A percentile compares a stretch with the other conserved stretches of the same genome.
Evolutionary conservation across 192 early-diverging fungal genomes (phyloP).

Genomic region (Geranomyces michiganensis): DNA sequence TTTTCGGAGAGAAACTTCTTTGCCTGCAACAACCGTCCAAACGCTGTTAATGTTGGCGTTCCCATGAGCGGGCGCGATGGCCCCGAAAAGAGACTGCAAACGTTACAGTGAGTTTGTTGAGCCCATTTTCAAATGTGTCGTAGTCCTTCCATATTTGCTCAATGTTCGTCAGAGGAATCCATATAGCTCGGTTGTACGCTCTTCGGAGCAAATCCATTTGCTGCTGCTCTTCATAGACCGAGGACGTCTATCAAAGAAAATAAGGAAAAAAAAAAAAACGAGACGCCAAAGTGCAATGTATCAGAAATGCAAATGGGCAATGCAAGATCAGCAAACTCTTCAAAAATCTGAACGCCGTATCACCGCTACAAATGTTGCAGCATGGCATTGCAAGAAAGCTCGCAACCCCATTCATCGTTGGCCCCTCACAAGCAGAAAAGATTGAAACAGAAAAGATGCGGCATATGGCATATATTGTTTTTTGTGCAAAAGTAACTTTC

Average conservation of each 20-base stretch:
- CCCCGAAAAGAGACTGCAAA: constrained; percentile 4
- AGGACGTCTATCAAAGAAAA: constrained; percentile 46
- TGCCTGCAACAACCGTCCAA: constrained; percentile 52
- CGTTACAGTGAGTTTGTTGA: constrained; percentile 80
- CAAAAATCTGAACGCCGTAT: too few species aligned
- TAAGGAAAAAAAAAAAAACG: neutral
- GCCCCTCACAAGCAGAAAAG: neutral
- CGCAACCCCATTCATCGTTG: too few species aligned
- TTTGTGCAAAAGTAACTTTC: neutral
- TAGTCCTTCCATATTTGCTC: constrained; percentile 96
- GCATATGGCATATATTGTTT: neutral
- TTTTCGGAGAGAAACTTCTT: constrained; percentile 86
- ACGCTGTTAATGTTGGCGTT: too few species aligned
- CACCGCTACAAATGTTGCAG: too few species aligned
- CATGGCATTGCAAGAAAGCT: too few species aligned
- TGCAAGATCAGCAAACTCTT: too few species aligned
- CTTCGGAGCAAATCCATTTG: constrained; percentile 84
- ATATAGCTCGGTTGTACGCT: constrained; percentile 83
- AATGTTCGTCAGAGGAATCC: constrained; percentile 83
- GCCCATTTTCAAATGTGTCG: constrained; percentile 85
- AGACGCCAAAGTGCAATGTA: neutral
- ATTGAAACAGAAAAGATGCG: neutral
- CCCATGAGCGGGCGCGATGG: too few species aligned
- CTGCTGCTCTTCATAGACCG: constrained; percentile 87
- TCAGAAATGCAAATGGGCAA: neutral